These are phyloP conservation scores for Detonula confervacea DNA, from an alignment of 352 stramenopile species.

Conservation along the genomic window DNA sequence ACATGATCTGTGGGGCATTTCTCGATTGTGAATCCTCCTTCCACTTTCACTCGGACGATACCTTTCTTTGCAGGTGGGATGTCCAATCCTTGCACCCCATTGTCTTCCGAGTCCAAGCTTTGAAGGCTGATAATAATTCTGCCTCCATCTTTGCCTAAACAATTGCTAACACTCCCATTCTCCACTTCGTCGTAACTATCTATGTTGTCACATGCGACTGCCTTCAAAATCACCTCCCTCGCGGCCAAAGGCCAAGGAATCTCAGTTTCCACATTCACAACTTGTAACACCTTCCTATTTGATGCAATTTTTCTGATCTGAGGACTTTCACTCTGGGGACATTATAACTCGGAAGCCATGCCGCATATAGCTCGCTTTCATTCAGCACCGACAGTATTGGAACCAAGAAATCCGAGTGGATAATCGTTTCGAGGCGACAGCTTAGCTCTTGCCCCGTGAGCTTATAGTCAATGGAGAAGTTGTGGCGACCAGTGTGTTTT, in stretches of 20 bases:
- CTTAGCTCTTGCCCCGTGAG: slow-evolving; percentile 52
- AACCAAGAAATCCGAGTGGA: slow-evolving; percentile 60
- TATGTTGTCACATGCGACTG: slow-evolving; percentile 74
- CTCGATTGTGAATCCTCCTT: slow-evolving; percentile 69
- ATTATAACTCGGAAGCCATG: slow-evolving; percentile 69
- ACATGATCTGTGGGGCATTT: slow-evolving; percentile 73
- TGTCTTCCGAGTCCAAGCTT: slow-evolving; percentile 53
- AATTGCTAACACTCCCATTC: neutral
- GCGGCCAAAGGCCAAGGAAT: slow-evolving; percentile 70
- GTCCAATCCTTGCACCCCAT: slow-evolving; percentile 41
- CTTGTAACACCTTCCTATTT: slow-evolving; percentile 58
- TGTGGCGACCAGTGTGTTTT: slow-evolving; percentile 59
- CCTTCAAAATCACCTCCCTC: slow-evolving; percentile 67
- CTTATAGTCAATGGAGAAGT: slow-evolving; percentile 80
- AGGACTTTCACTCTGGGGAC: slow-evolving; percentile 59
- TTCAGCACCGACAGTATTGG: slow-evolving; percentile 77
- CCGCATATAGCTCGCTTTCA: slow-evolving; percentile 75
- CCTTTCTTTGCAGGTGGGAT: slow-evolving; percentile 34
- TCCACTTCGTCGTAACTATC: slow-evolving; percentile 32
- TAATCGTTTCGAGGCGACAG: slow-evolving; percentile 71
- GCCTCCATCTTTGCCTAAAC: neutral
- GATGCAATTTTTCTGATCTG: slow-evolving; percentile 62
- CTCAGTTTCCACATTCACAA: slow-evolving; percentile 59
- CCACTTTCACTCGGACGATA: slow-evolving; percentile 61
- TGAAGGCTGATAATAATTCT: slow-evolving; percentile 48